Base-by-base conservation (phyloP, 495 filamentous ascomycete genomes). In the Penicillium taxi region DNA sequence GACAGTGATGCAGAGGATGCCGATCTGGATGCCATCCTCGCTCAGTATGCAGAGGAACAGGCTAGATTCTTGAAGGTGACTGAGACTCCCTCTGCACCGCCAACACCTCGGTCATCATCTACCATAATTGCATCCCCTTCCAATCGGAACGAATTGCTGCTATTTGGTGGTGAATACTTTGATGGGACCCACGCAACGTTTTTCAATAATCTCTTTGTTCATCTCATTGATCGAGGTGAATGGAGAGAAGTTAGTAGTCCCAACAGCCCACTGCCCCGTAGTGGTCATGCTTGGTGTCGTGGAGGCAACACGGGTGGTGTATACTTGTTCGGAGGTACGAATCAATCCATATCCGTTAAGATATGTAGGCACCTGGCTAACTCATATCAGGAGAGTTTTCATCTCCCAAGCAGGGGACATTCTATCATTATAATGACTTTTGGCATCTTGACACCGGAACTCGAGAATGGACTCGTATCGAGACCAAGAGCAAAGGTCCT, bases 351-450 rank as follows among this genome's bases (percentile, higher is more conserved):
- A 18, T 6, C 15, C 8, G 13, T 21, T 2, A 6, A 26, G 9
- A 36, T 67, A 76, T 43, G 74, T 75, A 43, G 61, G 56, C 39
- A 64, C 55, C 30, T 22, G 31, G 21, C 37, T 52, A 32, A 39
- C 39, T 26, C 7, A 15, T 11, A 31, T 25, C 28, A 63, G 61
- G 66, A 27, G 74, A 78, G 47, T 81, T 81, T 35, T 84, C 76
- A 2, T 80, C 72, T 6, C 91, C 91, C 1, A 98, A 96, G 52
- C 91, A 98, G 57, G 91, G 91, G 3, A 98, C 90, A 1, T 98
- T 98, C 56, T 96, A 98, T 54, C 91, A 98, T 50, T 98, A 98
- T 65, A 94, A 94, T 58, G 91, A 96, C 55, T 96, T 96, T 55
- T 98, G 91, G 91, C 73, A 84, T 20, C 77, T 96, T 23, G 86